Evolutionary conservation across 2,329 filamentous ascomycete genomes (phyloP), one percentile per base, ranked within the genome.

Genomic region (Diatrype stigma): DNA sequence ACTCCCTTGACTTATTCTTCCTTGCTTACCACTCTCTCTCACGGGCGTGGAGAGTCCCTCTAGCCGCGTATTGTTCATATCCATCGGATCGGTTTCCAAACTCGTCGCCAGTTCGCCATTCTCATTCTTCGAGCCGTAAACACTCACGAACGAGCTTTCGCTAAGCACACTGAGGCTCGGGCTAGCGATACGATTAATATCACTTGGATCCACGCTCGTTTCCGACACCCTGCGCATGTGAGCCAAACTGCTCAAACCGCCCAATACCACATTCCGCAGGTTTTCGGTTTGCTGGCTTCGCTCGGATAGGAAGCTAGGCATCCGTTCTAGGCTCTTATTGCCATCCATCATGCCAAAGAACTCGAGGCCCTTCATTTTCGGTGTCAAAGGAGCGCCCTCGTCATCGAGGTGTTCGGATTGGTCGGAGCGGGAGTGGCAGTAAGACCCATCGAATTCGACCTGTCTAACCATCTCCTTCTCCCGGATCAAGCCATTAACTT

Each of bases 281-380:
- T 83, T 84, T 59, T 84, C 81, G 0, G 82, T 83, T 19, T 76
- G 77, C 54, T 80, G 79, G 58, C 73, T 84, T 28, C 67, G 71
- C 17, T 86, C 83, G 0, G 82, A 85, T 8, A 86, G 60, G 57
- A 86, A 86, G 52, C 82, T 86, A 1, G 83, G 83, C 81, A 86
- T 83, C 11, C 80, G 76, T 8, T 72, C 71, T 47, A 86, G 67
- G 8, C 60, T 60, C 48, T 68, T 74, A 42, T 56, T 55, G 51
- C 72, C 68, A 17, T 69, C 66, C 12, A 63, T 55, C 21, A 59
- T 56, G 10, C 47, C 44, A 2, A 60, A 54, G 2, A 54, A 46
- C 6, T 52, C 50, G 28, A 54, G 47, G 17, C 51, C 48, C 21
- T 53, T 55, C 28, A 50, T 52, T 45, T 57, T 64, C 11, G 62